Evolutionary conservation across 495 filamentous ascomycete species (phyloP).

Genomic region (Neurospora pannonica): DNA sequence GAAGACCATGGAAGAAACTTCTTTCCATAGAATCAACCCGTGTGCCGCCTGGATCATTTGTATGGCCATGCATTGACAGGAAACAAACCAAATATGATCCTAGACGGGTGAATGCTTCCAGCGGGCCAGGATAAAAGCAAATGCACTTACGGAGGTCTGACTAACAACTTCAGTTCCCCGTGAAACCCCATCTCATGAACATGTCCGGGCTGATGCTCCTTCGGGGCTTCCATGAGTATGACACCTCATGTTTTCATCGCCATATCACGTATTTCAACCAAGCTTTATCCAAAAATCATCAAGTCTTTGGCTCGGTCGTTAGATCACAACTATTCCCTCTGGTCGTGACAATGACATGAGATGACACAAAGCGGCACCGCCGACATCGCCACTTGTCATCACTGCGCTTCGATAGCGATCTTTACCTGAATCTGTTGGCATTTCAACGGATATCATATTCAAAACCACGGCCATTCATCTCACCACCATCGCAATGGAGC

Average conservation of each 20-base stretch:
- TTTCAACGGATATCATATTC: not conserved
- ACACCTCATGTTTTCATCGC: not conserved
- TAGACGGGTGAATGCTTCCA: not conserved
- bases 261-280: not conserved
- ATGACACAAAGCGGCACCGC: conserved; percentile 8
- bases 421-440: not conserved
- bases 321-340: not conserved
- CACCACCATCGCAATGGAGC: not conserved
- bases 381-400: not conserved
- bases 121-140: not conserved
- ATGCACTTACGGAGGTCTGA: not conserved
- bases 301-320: not conserved
- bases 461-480: not conserved
- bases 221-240: not conserved
- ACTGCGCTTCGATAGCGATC: not conserved
- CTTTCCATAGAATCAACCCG: not conserved
- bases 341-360: conserved; percentile 13
- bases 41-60: not conserved
- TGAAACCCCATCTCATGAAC: not conserved
- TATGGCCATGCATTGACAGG: not conserved
- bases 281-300: not conserved
- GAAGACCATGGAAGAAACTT: too few species aligned
- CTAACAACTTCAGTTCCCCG: not conserved
- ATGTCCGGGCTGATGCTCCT: not conserved
- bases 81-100: not conserved